Percentiles rank a stretch among this genome's conserved stretches.
Conservation (phyloP, 495 filamentous ascomycete species). For the Aspergillus kassunensis region DNA sequence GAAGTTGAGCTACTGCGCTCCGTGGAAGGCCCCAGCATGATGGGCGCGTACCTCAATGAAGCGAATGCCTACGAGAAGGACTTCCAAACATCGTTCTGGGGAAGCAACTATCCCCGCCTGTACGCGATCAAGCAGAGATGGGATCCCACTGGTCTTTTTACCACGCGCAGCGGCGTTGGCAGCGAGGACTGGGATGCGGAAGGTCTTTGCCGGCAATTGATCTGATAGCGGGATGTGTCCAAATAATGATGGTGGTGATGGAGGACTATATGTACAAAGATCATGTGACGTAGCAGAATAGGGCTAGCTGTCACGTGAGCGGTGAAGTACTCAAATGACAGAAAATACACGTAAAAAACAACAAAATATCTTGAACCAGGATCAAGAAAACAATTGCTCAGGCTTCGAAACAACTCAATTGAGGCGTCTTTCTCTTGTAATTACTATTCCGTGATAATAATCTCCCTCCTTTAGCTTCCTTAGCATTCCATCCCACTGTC, state of each 20-base stretch:
- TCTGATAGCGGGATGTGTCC: background rate
- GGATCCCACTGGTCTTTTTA: conserved; percentile 29
- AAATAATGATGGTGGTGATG: no score
- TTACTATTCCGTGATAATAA: background rate
- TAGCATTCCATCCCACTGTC: conserved; percentile 20
- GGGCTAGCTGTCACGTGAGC: conserved; percentile 21
- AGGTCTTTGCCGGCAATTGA: conserved; percentile 19
- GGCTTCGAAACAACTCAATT: conserved; percentile 2
- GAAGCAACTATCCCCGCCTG: conserved; percentile 42
- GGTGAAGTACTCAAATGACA: conserved; percentile 10
- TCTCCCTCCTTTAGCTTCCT: background rate
- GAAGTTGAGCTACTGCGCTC: conserved; percentile 40
- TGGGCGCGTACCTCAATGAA: conserved; percentile 51
- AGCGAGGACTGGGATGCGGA: conserved; percentile 34
- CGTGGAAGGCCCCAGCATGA: conserved; percentile 26
- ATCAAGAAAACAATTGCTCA: background rate
- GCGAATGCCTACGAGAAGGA: conserved; percentile 41
- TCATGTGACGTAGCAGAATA: background rate
- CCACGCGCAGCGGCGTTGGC: conserved; percentile 25
- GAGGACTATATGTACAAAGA: no score
- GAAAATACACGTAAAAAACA: conserved; percentile 12
- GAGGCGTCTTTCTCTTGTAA: background rate
- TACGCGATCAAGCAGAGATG: conserved; percentile 39
- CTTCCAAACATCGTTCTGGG: conserved; percentile 49
- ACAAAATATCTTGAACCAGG: background rate